phyloP scores from a whole-genome alignment of 352 stramenopile species.

The Pythium chondricola region DNA sequence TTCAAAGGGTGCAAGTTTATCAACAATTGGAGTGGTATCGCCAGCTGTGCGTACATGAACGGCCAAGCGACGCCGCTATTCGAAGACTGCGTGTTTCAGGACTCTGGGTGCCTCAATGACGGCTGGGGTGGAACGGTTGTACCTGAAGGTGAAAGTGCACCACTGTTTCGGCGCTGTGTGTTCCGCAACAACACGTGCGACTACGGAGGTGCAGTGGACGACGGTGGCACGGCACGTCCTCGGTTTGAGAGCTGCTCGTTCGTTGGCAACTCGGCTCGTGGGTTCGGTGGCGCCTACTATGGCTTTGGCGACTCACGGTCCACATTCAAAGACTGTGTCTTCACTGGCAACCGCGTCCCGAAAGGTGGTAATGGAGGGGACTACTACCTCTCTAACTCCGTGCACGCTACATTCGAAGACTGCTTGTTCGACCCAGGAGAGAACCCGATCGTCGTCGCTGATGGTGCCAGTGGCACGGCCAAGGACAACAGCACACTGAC shows the following conservation, averaged over 20 bases:
- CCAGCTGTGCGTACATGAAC: slow-evolving; percentile 12
- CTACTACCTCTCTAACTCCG: slow-evolving; percentile 22
- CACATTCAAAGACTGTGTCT: slow-evolving; percentile 12
- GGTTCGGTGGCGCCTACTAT: slow-evolving; percentile 17
- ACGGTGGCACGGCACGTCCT: slow-evolving; percentile 9
- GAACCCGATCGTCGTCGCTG: slow-evolving; percentile 8
- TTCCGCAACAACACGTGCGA: slow-evolving; percentile 23
- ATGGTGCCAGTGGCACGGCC: slow-evolving; percentile 6
- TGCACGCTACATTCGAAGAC: slow-evolving; percentile 7
- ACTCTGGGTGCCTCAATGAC: slow-evolving; percentile 14
- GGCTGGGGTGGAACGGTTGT: slow-evolving; percentile 17
- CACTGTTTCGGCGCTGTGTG: slow-evolving; percentile 9
- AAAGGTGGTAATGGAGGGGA: slow-evolving; percentile 20
- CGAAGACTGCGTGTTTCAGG: slow-evolving; percentile 17
- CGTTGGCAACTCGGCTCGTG: slow-evolving; percentile 12
- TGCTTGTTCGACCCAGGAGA: slow-evolving; percentile 14
- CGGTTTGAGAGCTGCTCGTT: slow-evolving; percentile 18
- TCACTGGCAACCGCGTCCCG: slow-evolving; percentile 13
- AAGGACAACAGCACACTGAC: slow-evolving; percentile 16
- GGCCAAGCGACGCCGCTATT: slow-evolving; percentile 9
- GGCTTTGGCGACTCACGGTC: slow-evolving; percentile 15
- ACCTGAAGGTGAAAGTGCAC: slow-evolving; percentile 10
- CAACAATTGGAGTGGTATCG: slow-evolving; percentile 18
- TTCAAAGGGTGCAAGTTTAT: slow-evolving; percentile 14
- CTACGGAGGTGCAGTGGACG: slow-evolving; percentile 21